Evolutionary conservation across 2,329 filamentous ascomycete genomes (phyloP), one percentile per base, ranked within the genome.

Genomic region (Pseudogymnoascus sp.): DNA sequence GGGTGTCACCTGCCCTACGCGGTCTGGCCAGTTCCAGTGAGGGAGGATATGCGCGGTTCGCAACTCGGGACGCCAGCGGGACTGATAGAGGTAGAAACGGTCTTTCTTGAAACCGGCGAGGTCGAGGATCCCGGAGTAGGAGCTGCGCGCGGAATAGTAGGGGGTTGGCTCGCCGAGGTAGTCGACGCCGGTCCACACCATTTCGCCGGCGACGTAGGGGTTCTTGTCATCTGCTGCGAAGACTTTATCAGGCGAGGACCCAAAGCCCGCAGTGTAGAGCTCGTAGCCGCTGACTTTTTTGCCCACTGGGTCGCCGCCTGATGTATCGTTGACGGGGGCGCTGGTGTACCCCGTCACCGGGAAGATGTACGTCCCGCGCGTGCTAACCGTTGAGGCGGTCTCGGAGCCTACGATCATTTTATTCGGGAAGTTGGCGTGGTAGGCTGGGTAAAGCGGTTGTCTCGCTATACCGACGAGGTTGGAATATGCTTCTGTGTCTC

Each of bases 41-140:
- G 82, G 82, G 0, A 84, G 75, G 14, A 85, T 79, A 67, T 84
- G 81, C 3, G 80, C 82, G 71, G 79, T 77, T 1, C 68, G 72
- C 0, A 81, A 62, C 14, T 80, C 77, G 0, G 81, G 75, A 2
- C 78, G 73, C 83, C 82, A 85, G 7, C 80, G 78, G 0, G 81
- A 71, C 67, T 84, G 83, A 65, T 85, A 85, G 2, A 84, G 68
- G 67, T 77, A 84, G 70, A 79, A 85, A 0, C 82, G 75, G 64
- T 85, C 82, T 71, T 85, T 54, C 25, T 54, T 54, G 8, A 31
- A 54, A 1, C 48, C 48, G 0, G 48, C 48, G 8, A 54, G 25
- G 63, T 85, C 83, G 34, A 85, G 77, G 64, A 85, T 83, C 7
- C 83, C 82, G 57, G 79, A 84, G 69, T 84, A 85, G 2, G 79